Conservation (phyloP, 305 asterid genomes). For the Fraxinus velutina region DNA sequence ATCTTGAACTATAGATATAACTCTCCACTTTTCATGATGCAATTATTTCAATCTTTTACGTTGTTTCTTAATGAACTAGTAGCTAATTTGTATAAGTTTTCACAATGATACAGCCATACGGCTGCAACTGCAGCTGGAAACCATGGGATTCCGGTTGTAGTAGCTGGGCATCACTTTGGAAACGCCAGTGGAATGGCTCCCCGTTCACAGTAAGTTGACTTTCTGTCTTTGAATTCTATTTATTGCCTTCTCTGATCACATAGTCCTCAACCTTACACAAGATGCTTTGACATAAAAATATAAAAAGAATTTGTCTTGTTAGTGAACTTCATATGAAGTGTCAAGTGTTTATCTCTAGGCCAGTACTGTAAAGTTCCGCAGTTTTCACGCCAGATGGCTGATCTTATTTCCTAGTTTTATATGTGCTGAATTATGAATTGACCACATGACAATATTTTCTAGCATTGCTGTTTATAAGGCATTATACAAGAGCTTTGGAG, state of each 20-base stretch:
- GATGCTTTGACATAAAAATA: background rate
- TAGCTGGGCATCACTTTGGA: slow-evolving; percentile 86
- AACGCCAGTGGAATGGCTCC: slow-evolving; percentile 99
- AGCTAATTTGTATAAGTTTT: background rate
- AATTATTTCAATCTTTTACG: background rate
- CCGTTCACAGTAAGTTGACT: slow-evolving; percentile 78
- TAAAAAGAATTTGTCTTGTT: background rate
- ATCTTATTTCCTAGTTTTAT: background rate
- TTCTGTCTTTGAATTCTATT: background rate
- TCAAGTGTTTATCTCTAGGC: background rate
- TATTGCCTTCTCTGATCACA: background rate
- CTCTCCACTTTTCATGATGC: background rate
- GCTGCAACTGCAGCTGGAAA: slow-evolving; percentile 93
- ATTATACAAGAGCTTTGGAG: slow-evolving; percentile 96
- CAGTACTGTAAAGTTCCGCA: background rate
- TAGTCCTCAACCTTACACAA: background rate
- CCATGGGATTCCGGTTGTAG: slow-evolving; percentile 87
- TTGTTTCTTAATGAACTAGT: background rate
- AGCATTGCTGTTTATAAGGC: slow-evolving; percentile 97
- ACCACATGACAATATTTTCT: slow-evolving; percentile 22
- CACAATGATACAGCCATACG: slow-evolving; percentile 64
- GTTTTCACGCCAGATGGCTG: background rate
- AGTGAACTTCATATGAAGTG: background rate
- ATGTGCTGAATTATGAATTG: slow-evolving; percentile 21
- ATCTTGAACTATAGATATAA: background rate